A percentile compares a stretch with the other conserved stretches of the same genome.
Conservation (phyloP, 148 eudicot species). For the Camellia lanceoleosa region DNA sequence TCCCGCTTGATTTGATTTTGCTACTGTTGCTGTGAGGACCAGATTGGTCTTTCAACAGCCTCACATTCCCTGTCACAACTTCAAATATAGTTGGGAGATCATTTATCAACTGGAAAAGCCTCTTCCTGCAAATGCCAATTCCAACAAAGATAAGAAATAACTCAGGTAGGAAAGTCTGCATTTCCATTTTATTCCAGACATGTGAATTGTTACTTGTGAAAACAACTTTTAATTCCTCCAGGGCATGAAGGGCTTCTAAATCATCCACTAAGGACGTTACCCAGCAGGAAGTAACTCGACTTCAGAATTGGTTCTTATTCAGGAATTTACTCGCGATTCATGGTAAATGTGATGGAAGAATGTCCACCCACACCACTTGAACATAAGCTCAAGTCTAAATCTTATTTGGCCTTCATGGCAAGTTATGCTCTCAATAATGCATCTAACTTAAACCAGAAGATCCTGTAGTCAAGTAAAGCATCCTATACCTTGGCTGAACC, state of each 20-base stretch:
- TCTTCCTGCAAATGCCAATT: constrained; percentile 48
- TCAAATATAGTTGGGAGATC: constrained; percentile 81
- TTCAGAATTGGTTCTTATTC: neutral
- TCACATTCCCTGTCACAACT: constrained; percentile 49
- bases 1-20: constrained; percentile 57
- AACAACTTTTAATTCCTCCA: neutral
- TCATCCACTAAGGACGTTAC: neutral
- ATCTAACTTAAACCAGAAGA: too few species aligned
- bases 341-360: neutral
- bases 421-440: too few species aligned
- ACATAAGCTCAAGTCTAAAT: neutral
- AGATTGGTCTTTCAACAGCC: constrained; percentile 50
- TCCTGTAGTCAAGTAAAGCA: too few species aligned
- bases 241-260: neutral
- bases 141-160: constrained; percentile 21
- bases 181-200: neutral
- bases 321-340: neutral
- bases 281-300: neutral
- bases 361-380: neutral
- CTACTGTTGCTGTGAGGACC: constrained; percentile 53
- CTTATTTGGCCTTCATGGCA: neutral
- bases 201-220: neutral
- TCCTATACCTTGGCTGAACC: too few species aligned
- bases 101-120: constrained; percentile 83
- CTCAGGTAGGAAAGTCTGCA: neutral